phyloP scores from a whole-genome alignment of 495 filamentous ascomycete species.

The Podospora pseudoanserina region DNA sequence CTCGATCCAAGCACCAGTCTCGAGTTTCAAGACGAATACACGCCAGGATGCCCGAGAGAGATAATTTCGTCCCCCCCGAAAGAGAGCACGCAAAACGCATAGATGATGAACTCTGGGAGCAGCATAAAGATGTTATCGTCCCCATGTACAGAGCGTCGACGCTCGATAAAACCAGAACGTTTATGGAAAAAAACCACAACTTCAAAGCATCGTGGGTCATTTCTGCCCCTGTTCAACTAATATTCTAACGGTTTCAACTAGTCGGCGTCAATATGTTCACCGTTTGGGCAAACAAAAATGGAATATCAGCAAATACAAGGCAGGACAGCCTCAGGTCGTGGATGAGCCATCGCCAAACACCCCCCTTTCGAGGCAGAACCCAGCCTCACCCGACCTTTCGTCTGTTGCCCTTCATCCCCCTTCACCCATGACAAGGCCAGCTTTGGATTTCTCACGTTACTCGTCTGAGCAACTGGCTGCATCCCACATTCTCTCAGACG shows the following conservation, averaged over 20 bases:
- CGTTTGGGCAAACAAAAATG: constrained; percentile 15
- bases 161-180: constrained; percentile 14
- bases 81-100: too few species aligned
- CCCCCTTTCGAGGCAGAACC: background rate
- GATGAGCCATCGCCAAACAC: too few species aligned
- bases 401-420: background rate
- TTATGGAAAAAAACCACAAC: constrained; percentile 24
- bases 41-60: background rate
- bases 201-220: constrained; percentile 31
- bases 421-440: background rate
- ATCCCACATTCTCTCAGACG: constrained; percentile 7
- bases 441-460: background rate
- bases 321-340: background rate
- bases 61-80: background rate
- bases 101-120: constrained; percentile 2
- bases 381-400: background rate
- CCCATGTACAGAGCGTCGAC: constrained; percentile 15
- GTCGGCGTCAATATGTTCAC: constrained; percentile 25
- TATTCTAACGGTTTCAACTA: background rate
- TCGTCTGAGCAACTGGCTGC: background rate
- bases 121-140: constrained; percentile 13
- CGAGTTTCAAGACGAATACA: background rate
- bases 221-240: background rate
- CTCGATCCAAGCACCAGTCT: background rate
- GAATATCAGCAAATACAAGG: constrained; percentile 21